Conservation (phyloP, 1,284 basidiomycete species). For the Psilocybe mexicana region DNA sequence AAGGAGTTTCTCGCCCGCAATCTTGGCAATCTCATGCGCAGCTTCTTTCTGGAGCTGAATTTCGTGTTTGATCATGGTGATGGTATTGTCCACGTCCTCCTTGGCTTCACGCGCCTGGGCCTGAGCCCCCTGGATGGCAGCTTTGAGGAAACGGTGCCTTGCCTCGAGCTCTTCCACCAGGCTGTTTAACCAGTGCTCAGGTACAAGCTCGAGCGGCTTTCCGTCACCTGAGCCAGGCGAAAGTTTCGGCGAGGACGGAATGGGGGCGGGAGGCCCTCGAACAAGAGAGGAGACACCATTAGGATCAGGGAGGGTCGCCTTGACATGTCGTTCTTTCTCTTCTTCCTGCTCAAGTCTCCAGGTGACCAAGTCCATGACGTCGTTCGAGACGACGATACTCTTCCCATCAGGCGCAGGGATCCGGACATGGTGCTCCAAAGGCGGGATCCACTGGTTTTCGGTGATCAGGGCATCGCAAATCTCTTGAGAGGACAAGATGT, state of each 20-base stretch:
- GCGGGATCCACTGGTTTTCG: background rate
- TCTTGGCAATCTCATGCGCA: too few relatives aligned
- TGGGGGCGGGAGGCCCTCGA: too few relatives aligned
- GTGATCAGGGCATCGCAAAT: background rate
- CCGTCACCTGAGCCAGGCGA: background rate
- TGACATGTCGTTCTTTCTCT: background rate
- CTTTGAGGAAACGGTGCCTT: background rate
- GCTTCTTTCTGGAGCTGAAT: too few relatives aligned
- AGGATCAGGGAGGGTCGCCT: background rate
- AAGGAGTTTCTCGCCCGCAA: too few relatives aligned
- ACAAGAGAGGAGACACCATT: too few relatives aligned
- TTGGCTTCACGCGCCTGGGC: background rate
- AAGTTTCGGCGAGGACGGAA: background rate
- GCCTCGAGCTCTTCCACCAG: background rate
- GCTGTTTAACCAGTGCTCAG: background rate
- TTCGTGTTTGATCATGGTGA: background rate
- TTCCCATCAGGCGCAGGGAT: background rate
- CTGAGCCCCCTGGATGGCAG: background rate
- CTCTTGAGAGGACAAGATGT: background rate
- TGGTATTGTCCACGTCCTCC: background rate
- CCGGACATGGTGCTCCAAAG: background rate
- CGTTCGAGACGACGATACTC: background rate
- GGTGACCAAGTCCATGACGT: background rate
- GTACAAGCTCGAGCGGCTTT: background rate
- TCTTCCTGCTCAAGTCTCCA: background rate